These are phyloP conservation scores for Dothidotthia symphoricarpi DNA, from an alignment of 2,329 filamentous ascomycete species.

Conservation along the genomic window DNA sequence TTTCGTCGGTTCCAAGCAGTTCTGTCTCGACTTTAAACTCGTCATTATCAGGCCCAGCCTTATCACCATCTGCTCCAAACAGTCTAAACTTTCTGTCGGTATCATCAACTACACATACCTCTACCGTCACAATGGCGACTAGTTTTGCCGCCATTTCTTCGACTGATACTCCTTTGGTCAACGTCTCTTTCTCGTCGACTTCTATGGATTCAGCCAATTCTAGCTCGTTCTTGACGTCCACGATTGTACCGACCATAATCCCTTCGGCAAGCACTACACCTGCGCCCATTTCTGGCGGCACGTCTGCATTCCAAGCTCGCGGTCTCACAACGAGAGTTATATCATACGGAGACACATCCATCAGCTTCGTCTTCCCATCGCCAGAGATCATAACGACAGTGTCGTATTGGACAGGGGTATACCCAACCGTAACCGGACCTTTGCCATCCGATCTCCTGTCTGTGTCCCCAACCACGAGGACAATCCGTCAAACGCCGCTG, in stretches of 20 bases:
- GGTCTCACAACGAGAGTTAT: slow-evolving; percentile 26
- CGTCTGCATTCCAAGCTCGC: slow-evolving; percentile 4
- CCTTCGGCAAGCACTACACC: background rate
- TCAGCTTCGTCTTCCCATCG: slow-evolving; percentile 33
- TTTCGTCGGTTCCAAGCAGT: no score
- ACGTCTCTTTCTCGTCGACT: no score
- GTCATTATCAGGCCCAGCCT: no score
- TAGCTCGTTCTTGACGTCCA: no score
- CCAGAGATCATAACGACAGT: slow-evolving; percentile 30
- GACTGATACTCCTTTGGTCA: no score
- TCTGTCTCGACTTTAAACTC: background rate
- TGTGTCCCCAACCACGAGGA: slow-evolving; percentile 23
- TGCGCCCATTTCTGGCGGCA: background rate
- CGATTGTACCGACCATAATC: no score
- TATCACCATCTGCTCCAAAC: no score
- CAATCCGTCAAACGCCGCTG: slow-evolving; percentile 19
- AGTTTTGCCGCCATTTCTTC: no score
- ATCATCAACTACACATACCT: no score
- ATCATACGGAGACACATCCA: slow-evolving; percentile 19
- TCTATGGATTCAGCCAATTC: no score
- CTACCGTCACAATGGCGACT: no score
- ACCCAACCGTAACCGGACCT: slow-evolving; percentile 28
- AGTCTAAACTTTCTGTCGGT: no score
- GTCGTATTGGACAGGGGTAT: slow-evolving; percentile 36
- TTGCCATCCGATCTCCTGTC: slow-evolving; percentile 24